Evolutionary conservation across 148 eudicot genomes (phyloP), one percentile per base, ranked within the genome.

Genomic region (Cornus controversa): DNA sequence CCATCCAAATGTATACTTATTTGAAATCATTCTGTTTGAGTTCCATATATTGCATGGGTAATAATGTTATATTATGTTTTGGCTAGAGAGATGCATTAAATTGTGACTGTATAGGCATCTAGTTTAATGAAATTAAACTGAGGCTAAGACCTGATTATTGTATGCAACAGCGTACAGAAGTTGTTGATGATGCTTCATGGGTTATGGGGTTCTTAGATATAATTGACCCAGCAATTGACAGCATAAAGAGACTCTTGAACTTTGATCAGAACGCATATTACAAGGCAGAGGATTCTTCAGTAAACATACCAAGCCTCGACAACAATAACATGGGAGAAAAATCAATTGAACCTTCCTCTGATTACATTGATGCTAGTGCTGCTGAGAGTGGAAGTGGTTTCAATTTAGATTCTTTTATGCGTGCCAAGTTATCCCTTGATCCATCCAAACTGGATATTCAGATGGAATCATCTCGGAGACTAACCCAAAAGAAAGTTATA

Each of bases 111-210:
- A n/a, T n/a, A n/a, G n/a, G n/a, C n/a, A 45, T 45, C 4, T 45
- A 45, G 50, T 50, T 50, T 50, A 11, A 13, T 50, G 45, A 50
- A 24, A n/a, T n/a, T n/a, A n/a, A n/a, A 23, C n/a, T 25, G 37
- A 34, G 25, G 18, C 70, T 67, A 25, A 77, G n/a, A 62, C 24
- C 25, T 77, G 27, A 47, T 66, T 58, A 29, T 50, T 60, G 64
- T 78, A 71, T 85, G 79, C 80, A 72, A 85, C 95, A 96, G 99
- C 91, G 97, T 37, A 96, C 95, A 58, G 99, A 96, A 80, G 87
- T 96, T 16, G 91, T 92, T 1, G 99, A 96, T 72, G 99, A 96
- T 78, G 93, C 90, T 47, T 88, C 97, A 28, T 96, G 99, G 99
- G 92, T 89, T 34, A 89, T 78, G 84, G 99, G 97, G 64, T 85